These are phyloP conservation scores for Tilletiopsis washingtonensis DNA, from an alignment of 1,284 basidiomycete species.

Conservation along the genomic window DNA sequence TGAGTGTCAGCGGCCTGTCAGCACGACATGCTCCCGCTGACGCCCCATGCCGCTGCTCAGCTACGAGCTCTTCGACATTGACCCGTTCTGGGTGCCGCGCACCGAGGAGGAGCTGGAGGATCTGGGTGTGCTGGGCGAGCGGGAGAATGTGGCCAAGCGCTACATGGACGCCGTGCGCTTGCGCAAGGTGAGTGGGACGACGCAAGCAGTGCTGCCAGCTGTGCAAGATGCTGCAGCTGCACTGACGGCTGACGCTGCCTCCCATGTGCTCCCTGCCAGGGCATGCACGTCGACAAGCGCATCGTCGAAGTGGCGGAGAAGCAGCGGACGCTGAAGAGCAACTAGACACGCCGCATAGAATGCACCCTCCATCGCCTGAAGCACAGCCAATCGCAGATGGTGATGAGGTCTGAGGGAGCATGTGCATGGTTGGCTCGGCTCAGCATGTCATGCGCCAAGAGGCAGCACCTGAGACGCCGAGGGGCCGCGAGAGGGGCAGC, in stretches of 20 bases:
- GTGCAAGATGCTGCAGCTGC: too few species aligned
- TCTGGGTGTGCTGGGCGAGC: constrained; percentile 88
- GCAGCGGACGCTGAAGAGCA: constrained; percentile 45
- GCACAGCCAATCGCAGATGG: too few species aligned
- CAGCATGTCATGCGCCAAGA: too few species aligned
- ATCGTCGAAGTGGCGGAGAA: constrained; percentile 45
- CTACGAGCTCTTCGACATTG: constrained; percentile 49
- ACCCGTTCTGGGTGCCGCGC: constrained; percentile 98
- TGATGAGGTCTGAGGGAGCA: too few species aligned
- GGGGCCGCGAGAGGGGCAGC: too few species aligned
- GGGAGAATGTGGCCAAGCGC: constrained; percentile 82
- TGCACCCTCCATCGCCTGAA: too few species aligned
- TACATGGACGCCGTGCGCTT: constrained; percentile 84
- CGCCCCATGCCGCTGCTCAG: constrained; percentile 51
- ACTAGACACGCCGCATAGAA: too few species aligned
- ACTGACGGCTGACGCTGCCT: too few species aligned
- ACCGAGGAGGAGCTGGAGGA: constrained; percentile 97
- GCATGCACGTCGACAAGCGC: constrained; percentile 31
- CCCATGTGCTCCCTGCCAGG: constrained; percentile 4
- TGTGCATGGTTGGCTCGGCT: too few species aligned
- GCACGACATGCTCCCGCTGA: background rate
- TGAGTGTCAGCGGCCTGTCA: constrained; percentile 49
- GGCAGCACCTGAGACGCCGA: too few species aligned
- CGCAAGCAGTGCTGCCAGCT: too few species aligned
- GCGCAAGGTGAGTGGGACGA: constrained; percentile 24